phyloP scores from a whole-genome alignment of 2,329 filamentous ascomycete species.

The Ambrosiella beaveri region DNA sequence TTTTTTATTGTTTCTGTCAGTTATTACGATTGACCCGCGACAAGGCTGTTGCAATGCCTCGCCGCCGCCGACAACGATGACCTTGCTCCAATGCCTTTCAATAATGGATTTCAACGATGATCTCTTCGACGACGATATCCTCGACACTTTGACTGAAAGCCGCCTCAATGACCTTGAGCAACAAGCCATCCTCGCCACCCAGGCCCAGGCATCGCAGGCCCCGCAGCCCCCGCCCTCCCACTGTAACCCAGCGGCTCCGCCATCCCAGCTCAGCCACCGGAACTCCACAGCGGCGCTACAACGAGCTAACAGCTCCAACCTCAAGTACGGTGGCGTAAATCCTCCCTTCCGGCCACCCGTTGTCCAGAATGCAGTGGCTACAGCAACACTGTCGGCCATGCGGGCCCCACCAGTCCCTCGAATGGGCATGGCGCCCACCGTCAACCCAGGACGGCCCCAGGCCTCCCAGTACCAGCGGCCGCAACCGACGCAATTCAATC shows the following conservation, averaged over 20 bases:
- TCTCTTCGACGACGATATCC: constrained; percentile 33
- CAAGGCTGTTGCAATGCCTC: neutral
- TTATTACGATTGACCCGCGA: neutral
- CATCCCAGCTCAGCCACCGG: too few relatives aligned
- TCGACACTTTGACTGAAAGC: constrained; percentile 42
- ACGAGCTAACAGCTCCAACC: neutral
- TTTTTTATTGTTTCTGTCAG: neutral
- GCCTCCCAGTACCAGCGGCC: constrained; percentile 26
- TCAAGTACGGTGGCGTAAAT: constrained; percentile 13
- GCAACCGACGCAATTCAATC: constrained; percentile 3
- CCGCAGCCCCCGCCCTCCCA: neutral
- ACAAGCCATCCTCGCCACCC: constrained; percentile 44
- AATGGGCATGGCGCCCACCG: neutral
- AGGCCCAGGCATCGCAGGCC: constrained; percentile 20
- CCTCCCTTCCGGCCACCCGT: neutral
- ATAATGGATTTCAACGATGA: constrained; percentile 10
- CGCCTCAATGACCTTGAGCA: constrained; percentile 45
- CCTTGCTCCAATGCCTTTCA: neutral
- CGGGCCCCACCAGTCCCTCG: neutral
- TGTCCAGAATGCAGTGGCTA: constrained; percentile 1
- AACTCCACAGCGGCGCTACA: too few relatives aligned
- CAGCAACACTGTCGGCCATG: constrained; percentile 18
- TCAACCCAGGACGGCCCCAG: constrained; percentile 16
- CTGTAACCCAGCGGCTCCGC: neutral
- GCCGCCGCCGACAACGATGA: neutral